These are phyloP conservation scores for Colletotrichum sp. DNA, from an alignment of 2,329 filamentous ascomycete genomes.

Conservation along the genomic window DNA sequence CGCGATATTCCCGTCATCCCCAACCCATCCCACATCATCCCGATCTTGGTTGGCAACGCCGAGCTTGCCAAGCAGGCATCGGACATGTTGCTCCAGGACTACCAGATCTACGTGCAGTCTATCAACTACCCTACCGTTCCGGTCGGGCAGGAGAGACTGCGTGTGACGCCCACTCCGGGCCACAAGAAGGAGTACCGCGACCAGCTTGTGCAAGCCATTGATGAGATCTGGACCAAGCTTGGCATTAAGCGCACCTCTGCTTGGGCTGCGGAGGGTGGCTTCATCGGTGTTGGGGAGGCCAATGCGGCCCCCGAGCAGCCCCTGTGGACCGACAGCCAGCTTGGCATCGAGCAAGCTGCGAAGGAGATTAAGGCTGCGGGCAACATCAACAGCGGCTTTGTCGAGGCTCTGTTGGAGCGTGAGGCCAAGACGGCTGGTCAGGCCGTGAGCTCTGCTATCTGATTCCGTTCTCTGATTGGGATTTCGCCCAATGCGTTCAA, in stretches of 20 bases:
- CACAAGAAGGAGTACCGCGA: conserved; percentile 86
- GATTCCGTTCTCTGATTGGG: conserved; percentile 5
- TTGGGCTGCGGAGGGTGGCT: conserved; percentile 90
- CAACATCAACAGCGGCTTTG: conserved; percentile 47
- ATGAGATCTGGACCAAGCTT: conserved; percentile 87
- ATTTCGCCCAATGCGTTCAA: not conserved
- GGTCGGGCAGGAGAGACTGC: conserved; percentile 94
- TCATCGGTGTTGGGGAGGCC: conserved; percentile 88
- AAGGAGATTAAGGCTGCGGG: conserved; percentile 61
- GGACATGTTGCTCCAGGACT: conserved; percentile 87
- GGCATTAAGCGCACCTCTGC: conserved; percentile 91
- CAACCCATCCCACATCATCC: conserved; percentile 96
- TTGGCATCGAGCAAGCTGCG: conserved; percentile 73
- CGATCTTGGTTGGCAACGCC: conserved; percentile 91
- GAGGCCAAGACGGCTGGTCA: conserved; percentile 44
- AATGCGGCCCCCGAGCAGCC: conserved; percentile 65
- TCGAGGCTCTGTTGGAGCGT: conserved; percentile 64
- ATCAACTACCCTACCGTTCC: conserved; percentile 99
- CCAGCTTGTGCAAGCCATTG: conserved; percentile 82
- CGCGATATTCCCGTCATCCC: conserved; percentile 95
- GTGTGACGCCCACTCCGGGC: conserved; percentile 94
- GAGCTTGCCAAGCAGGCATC: conserved; percentile 91
- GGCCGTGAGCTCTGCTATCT: conserved; percentile 31
- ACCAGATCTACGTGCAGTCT: conserved; percentile 95
- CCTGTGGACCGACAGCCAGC: conserved; percentile 92